phyloP scores from a whole-genome alignment of 805 yeast genomes.

The Kazachstania viticola region DNA sequence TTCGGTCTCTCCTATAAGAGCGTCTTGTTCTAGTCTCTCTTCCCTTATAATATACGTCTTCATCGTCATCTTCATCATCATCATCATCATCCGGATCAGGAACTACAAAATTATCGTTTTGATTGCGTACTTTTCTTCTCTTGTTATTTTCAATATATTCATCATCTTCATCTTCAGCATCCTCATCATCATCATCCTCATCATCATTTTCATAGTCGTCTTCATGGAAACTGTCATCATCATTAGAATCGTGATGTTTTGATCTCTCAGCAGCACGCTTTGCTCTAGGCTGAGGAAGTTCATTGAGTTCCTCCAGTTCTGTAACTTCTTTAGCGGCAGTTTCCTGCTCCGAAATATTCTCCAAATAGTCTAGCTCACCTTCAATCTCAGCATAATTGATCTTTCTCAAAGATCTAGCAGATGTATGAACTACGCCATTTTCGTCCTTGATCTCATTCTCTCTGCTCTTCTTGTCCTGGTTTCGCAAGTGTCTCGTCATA shows the following conservation, averaged over 20 bases:
- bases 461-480: no score
- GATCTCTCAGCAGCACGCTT: no score
- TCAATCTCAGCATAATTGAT: constrained; percentile 29
- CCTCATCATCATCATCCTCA: constrained; percentile 22
- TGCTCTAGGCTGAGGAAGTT: no score
- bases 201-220: constrained; percentile 32
- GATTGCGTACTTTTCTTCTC: constrained; percentile 10
- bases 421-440: constrained; percentile 20
- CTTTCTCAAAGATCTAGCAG: constrained; percentile 25
- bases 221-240: constrained; percentile 27
- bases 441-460: constrained; percentile 20
- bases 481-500: no score
- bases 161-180: constrained; percentile 14
- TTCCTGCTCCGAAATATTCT: constrained; percentile 14
- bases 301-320: constrained; percentile 3
- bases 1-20: not conserved
- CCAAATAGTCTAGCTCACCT: constrained; percentile 22
- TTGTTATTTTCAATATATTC: constrained; percentile 7
- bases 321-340: constrained; percentile 10
- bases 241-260: constrained; percentile 13
- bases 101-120: constrained; percentile 18
- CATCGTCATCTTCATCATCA: constrained; percentile 20
- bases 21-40: not conserved
- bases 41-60: constrained; percentile 1
- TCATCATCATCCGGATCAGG: constrained; percentile 24